Percentiles rank a stretch among this genome's conserved stretches.
These are phyloP conservation scores for Cyclotella choctawhatcheeana DNA, from an alignment of 108 stramenopile genomes.

Conservation along the genomic window DNA sequence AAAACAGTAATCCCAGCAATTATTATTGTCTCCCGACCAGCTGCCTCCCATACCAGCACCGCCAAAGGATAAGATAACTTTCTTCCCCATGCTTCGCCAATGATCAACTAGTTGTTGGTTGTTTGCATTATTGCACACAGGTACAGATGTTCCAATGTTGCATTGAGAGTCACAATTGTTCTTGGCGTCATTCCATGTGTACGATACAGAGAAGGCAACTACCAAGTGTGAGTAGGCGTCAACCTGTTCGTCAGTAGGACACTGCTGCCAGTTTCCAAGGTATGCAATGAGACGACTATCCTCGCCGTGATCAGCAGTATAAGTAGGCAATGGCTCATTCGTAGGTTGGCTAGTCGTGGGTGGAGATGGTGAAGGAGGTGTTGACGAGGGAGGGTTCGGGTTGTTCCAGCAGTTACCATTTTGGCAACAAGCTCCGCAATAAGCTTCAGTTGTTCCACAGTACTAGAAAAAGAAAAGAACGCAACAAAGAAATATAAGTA, in stretches of 20 bases:
- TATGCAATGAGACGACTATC: too few relatives aligned
- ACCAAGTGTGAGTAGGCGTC: constrained; percentile 57
- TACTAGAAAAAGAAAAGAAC: neutral
- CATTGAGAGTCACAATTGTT: constrained; percentile 54
- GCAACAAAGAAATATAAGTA: neutral
- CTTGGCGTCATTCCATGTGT: constrained; percentile 47
- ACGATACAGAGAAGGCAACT: constrained; percentile 63
- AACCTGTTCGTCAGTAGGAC: too few relatives aligned
- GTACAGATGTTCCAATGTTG: constrained; percentile 37
- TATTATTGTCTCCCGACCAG: constrained; percentile 69
- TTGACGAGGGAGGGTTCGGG: constrained; percentile 5
- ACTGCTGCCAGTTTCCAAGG: too few relatives aligned
- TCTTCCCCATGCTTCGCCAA: constrained; percentile 60
- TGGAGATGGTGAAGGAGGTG: neutral
- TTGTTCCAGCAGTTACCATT: constrained; percentile 19
- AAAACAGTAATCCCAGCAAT: constrained; percentile 81
- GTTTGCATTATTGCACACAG: constrained; percentile 51
- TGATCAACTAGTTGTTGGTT: constrained; percentile 45
- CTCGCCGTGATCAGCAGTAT: too few relatives aligned
- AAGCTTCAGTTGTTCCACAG: constrained; percentile 14
- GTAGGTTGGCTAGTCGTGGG: neutral
- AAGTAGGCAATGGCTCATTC: too few relatives aligned
- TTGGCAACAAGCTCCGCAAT: constrained; percentile 27
- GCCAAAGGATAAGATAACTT: constrained; percentile 70
- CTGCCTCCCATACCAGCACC: constrained; percentile 71